Conservation (phyloP, 192 early-diverging fungal species). For the Dispira parvispora region DNA sequence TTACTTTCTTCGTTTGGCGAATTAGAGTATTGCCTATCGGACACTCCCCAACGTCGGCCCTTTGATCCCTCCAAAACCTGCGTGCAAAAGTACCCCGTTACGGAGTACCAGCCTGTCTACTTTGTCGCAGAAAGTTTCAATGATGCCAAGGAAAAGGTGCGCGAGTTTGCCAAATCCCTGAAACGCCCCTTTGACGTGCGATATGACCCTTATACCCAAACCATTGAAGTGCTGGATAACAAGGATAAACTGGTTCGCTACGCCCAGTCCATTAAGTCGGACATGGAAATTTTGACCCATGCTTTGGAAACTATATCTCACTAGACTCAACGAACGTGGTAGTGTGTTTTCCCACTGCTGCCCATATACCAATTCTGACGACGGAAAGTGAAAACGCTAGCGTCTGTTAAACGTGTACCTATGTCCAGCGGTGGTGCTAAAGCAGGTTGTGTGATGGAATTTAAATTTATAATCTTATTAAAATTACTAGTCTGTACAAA, state of each 20-base stretch:
- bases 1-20: constrained; percentile 90
- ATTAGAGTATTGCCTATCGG: constrained; percentile 71
- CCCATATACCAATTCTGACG: too few species aligned
- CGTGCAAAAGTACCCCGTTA: constrained; percentile 67
- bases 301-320: constrained; percentile 42
- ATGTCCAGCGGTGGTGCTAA: too few species aligned
- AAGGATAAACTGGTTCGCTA: constrained; percentile 75
- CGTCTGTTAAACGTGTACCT: too few species aligned
- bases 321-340: too few species aligned
- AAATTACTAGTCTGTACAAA: too few species aligned
- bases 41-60: constrained; percentile 55
- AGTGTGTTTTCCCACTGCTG: too few species aligned
- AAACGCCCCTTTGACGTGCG: constrained; percentile 77
- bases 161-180: constrained; percentile 59
- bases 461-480: too few species aligned
- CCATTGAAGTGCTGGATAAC: constrained; percentile 76
- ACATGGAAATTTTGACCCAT: constrained; percentile 53
- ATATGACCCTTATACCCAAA: constrained; percentile 84
- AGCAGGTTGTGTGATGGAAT: too few species aligned
- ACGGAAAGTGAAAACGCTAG: too few species aligned
- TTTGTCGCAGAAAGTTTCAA: constrained; percentile 91
- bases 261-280: constrained; percentile 57
- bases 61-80: constrained; percentile 75
- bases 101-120: constrained; percentile 86
- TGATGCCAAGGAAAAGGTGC: constrained; percentile 79